A percentile compares a stretch with the other conserved stretches of the same genome.
Conservation (phyloP, 495 filamentous ascomycete species). For the Aspergillus olivimuriae region DNA sequence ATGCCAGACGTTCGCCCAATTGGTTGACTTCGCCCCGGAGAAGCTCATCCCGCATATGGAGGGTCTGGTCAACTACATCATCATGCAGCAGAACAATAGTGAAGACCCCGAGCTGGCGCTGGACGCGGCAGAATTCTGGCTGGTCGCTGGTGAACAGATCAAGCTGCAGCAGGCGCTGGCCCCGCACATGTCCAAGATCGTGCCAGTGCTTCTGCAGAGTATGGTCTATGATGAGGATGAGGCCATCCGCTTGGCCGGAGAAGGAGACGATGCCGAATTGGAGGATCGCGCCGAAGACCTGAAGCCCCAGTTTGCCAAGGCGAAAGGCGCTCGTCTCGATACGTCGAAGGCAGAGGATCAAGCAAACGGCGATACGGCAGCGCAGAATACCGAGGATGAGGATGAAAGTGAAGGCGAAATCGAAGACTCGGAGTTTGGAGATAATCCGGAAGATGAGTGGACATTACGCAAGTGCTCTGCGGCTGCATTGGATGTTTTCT, state of each 20-base stretch:
- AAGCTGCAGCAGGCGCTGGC: constrained; percentile 64
- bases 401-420: constrained; percentile 88
- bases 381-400: constrained; percentile 45
- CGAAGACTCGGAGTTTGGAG: constrained; percentile 63
- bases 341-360: constrained; percentile 40
- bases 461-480: constrained; percentile 96
- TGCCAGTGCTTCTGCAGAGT: constrained; percentile 84
- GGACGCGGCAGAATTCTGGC: constrained; percentile 97
- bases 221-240: constrained; percentile 98
- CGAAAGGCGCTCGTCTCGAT: constrained; percentile 47
- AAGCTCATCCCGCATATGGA: constrained; percentile 84
- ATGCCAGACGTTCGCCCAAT: constrained; percentile 85
- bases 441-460: constrained; percentile 89
- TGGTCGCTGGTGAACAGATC: constrained; percentile 83
- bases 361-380: constrained; percentile 45
- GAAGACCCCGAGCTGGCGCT: constrained; percentile 88
- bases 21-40: constrained; percentile 85
- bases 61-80: constrained; percentile 88
- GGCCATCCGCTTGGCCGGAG: constrained; percentile 72
- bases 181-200: constrained; percentile 75
- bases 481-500: constrained; percentile 89
- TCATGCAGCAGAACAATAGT: constrained; percentile 73
- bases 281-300: constrained; percentile 90
- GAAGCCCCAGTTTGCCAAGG: constrained; percentile 86
- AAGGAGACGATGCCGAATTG: constrained; percentile 82